These are phyloP conservation scores for Leptomonas pyrrhocoris DNA, from an alignment of 208 protist genomes.

Conservation along the genomic window DNA sequence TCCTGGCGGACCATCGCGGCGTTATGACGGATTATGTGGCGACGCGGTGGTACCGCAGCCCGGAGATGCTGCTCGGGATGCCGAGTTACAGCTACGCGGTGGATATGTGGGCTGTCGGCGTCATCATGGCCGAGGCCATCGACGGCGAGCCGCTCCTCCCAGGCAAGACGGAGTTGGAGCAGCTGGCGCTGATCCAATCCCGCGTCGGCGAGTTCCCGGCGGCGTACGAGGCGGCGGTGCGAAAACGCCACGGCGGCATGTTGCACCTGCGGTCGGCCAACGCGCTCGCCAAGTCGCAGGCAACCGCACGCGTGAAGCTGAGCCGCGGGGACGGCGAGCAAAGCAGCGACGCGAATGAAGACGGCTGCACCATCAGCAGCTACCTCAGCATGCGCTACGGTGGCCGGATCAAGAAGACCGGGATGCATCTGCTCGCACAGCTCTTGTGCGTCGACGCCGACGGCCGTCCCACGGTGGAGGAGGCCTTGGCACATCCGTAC, in stretches of 20 bases:
- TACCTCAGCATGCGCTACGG: conserved; percentile 54
- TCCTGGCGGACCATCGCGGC: conserved; percentile 41
- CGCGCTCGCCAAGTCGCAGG: conserved; percentile 16
- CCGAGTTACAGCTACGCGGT: conserved; percentile 74
- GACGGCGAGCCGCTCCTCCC: conserved; percentile 85
- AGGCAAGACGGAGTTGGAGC: conserved; percentile 86
- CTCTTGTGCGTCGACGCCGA: conserved; percentile 56
- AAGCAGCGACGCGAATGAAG: not conserved
- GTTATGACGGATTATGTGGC: conserved; percentile 92
- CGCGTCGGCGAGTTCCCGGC: conserved; percentile 67
- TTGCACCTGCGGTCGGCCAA: conserved; percentile 26
- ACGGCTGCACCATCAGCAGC: conserved; percentile 5
- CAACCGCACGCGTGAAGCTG: not conserved
- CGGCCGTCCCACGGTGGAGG: conserved; percentile 63
- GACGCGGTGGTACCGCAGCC: conserved; percentile 93
- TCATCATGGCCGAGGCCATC: conserved; percentile 90
- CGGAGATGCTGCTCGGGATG: conserved; percentile 91
- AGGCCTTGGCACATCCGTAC: conserved; percentile 83
- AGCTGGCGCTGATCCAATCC: conserved; percentile 82
- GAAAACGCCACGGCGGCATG: conserved; percentile 47
- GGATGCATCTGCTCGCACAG: conserved; percentile 59
- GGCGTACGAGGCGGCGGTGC: conserved; percentile 47
- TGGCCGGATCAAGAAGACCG: conserved; percentile 33
- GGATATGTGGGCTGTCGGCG: conserved; percentile 92
- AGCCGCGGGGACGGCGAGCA: not conserved